Percentiles rank a stretch among this genome's conserved stretches.
These are phyloP conservation scores for Basidioascus undulatus DNA, from an alignment of 768 basidiomycete species.

Conservation along the genomic window DNA sequence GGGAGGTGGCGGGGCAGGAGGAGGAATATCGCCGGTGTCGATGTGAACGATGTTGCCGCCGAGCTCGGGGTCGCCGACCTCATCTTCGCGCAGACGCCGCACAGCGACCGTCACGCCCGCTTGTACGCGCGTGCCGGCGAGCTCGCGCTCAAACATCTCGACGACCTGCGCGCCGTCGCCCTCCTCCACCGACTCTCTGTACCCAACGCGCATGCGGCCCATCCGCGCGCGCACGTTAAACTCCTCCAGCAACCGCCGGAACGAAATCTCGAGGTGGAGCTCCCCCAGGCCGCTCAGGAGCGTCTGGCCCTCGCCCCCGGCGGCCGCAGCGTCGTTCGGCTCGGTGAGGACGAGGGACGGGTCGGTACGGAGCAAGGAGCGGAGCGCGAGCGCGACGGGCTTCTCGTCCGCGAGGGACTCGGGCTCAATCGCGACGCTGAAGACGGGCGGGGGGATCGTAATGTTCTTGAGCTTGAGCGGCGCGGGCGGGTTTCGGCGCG, in stretches of 20 bases:
- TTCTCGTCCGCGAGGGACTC: slow-evolving; percentile 53
- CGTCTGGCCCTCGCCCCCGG: slow-evolving; percentile 49
- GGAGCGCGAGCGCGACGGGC: slow-evolving; percentile 51
- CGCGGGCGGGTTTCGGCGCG: background rate
- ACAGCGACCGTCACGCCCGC: background rate
- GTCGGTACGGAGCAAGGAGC: slow-evolving; percentile 53
- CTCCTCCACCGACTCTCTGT: slow-evolving; percentile 4
- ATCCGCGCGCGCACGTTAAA: slow-evolving; percentile 15
- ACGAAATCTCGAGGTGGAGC: slow-evolving; percentile 70
- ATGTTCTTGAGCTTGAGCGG: slow-evolving; percentile 7
- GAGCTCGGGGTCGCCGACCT: background rate
- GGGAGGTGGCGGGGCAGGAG: too few relatives aligned
- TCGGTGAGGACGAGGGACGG: slow-evolving; percentile 57
- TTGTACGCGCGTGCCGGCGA: background rate
- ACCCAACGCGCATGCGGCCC: slow-evolving; percentile 1
- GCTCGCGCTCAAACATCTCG: background rate
- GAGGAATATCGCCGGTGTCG: background rate
- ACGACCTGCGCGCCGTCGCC: background rate
- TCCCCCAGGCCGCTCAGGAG: slow-evolving; percentile 63
- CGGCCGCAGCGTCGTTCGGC: slow-evolving; percentile 2
- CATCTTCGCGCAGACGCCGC: background rate
- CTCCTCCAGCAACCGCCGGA: slow-evolving; percentile 53
- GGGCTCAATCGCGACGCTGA: slow-evolving; percentile 60
- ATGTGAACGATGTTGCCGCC: background rate
- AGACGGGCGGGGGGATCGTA: slow-evolving; percentile 53